Conservation (phyloP, 116 monocot species). For the Papilionanthe hybrid region DNA sequence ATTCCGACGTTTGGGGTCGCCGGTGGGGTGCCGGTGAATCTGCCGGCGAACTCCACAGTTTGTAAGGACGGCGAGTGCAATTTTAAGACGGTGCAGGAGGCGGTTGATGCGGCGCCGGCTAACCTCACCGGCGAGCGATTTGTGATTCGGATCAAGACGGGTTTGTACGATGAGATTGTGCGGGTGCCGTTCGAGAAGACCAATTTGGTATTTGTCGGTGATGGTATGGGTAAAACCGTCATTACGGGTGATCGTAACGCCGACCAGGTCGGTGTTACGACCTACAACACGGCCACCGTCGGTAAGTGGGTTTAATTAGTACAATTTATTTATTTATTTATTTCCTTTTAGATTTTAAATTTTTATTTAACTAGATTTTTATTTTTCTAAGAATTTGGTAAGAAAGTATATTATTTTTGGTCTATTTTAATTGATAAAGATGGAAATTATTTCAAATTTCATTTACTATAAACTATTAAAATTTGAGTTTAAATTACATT, state of each 20-base stretch:
- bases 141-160: slow-evolving; percentile 35
- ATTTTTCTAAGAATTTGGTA: background rate
- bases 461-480: too few relatives aligned
- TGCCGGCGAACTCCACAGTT: slow-evolving; percentile 25
- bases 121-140: slow-evolving; percentile 6
- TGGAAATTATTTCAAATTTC: too few relatives aligned
- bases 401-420: background rate
- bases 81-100: slow-evolving; percentile 30
- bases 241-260: slow-evolving; percentile 42
- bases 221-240: slow-evolving; percentile 46
- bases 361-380: background rate
- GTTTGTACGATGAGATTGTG: slow-evolving; percentile 42
- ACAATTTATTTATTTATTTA: background rate
- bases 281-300: slow-evolving; percentile 46
- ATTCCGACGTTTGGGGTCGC: background rate
- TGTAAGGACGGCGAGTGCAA: slow-evolving; percentile 27
- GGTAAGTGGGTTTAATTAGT: slow-evolving; percentile 12
- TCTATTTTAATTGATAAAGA: too few relatives aligned
- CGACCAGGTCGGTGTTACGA: slow-evolving; percentile 28
- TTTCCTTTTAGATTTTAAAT: background rate
- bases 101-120: slow-evolving; percentile 39
- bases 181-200: slow-evolving; percentile 46
- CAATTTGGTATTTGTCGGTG: slow-evolving; percentile 38
- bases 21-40: background rate
- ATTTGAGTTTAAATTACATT: too few relatives aligned